Base-by-base conservation (phyloP, 345 rosid genomes). In the Camelina hispida region DNA sequence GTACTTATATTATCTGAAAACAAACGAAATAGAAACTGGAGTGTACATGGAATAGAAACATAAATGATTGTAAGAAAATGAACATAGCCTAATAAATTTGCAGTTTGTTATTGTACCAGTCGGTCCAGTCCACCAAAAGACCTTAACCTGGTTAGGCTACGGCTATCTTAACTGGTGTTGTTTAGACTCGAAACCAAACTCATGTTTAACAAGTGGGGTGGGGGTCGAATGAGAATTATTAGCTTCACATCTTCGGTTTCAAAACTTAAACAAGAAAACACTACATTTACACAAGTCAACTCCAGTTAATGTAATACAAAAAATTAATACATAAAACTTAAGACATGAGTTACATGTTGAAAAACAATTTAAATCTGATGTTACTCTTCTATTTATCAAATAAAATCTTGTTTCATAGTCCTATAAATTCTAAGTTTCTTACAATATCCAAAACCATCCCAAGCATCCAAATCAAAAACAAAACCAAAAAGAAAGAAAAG, bases 381-480 rank as follows among this genome's bases (percentile, higher is more conserved):
- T 65, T 65, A 47, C 43, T 47, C 22, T 44, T 16, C 1, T 6
- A 6, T 64, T 48, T 48, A 16, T 47, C 28, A 64, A 46, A 23
- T 16, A 11, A 28, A 44, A 5, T 25, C 17, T 7, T 42, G 9
- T 42, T 42, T 56, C 18, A 9, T 42, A n/a, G 43, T 43, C 30
- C 53, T 69, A 69, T 56, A 55, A 16, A 69, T 56, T 43, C 13
- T 4, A 17, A 16, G 54, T 17, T 55, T 20, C 54, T 55, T 56
- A 15, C 4, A 3, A 16, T 18, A 17, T 25, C 44, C 3, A 11
- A 69, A 55, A 55, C 53, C 63, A 69, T 55, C 73, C 54, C 30
- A 55, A 69, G 42, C 72, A 40, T 69, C 43, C 12, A 55, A 40
- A 12, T 43, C 11, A 16, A 42, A 23, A 55, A 16, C 18, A 69